phyloP scores from a whole-genome alignment of 306 rosid species.

The Trichosanthes cucumerina region DNA sequence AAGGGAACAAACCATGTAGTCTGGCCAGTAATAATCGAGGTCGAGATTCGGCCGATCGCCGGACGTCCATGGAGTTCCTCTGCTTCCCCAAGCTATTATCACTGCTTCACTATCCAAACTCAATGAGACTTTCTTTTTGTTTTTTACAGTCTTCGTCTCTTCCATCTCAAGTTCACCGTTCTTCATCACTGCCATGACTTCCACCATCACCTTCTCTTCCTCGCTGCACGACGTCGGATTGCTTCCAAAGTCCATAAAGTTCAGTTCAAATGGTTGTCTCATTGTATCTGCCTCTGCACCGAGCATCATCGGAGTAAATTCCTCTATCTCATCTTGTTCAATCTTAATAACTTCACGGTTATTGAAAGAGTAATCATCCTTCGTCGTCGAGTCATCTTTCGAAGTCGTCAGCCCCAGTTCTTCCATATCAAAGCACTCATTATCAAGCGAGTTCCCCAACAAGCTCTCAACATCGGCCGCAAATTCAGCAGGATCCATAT shows the following conservation, averaged over 20 bases:
- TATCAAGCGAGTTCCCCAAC: slow-evolving; percentile 59
- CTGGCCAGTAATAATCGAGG: slow-evolving; percentile 34
- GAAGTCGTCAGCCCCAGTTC: slow-evolving; percentile 53
- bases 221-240: slow-evolving; percentile 30
- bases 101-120: slow-evolving; percentile 71
- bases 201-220: slow-evolving; percentile 16
- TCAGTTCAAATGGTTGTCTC: slow-evolving; percentile 54
- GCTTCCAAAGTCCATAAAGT: slow-evolving; percentile 38
- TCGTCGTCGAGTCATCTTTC: background rate
- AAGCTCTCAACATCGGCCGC: slow-evolving; percentile 91
- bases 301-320: slow-evolving; percentile 3
- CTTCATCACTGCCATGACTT: slow-evolving; percentile 2
- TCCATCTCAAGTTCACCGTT: background rate
- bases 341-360: slow-evolving; percentile 31
- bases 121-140: slow-evolving; percentile 40
- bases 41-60: slow-evolving; percentile 55
- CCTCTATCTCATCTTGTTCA: slow-evolving; percentile 26
- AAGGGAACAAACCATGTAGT: slow-evolving; percentile 41
- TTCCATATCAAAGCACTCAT: slow-evolving; percentile 69
- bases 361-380: slow-evolving; percentile 13
- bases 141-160: slow-evolving; percentile 7
- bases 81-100: slow-evolving; percentile 57
- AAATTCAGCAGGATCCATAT: slow-evolving; percentile 63
- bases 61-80: slow-evolving; percentile 65
- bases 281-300: slow-evolving; percentile 30